Percentiles rank a stretch among this genome's conserved stretches.
Conservation (phyloP, 1,284 basidiomycete genomes). For the Thecaphora frezii region DNA sequence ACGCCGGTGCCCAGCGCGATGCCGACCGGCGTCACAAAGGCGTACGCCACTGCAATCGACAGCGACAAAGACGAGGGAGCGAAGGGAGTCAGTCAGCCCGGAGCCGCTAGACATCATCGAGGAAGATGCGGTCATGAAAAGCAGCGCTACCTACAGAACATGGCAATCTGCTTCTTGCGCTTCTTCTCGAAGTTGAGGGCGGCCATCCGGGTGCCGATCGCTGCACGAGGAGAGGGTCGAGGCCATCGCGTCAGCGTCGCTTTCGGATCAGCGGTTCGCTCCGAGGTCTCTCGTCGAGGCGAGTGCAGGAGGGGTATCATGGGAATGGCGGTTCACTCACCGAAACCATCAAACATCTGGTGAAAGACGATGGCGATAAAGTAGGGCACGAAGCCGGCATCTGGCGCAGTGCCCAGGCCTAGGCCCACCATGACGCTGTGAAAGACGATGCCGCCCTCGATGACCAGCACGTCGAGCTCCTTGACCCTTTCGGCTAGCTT, state of each 20-base stretch:
- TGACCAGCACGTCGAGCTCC: slow-evolving; percentile 4
- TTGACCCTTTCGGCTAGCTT: neutral
- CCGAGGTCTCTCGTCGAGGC: too few relatives aligned
- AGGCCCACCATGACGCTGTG: slow-evolving; percentile 5
- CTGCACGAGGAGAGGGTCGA: too few relatives aligned
- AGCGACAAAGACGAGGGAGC: neutral
- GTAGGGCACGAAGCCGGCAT: slow-evolving; percentile 3
- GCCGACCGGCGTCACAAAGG: slow-evolving; percentile 1
- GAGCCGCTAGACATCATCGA: too few relatives aligned
- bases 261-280: too few relatives aligned
- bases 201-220: neutral
- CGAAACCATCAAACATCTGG: slow-evolving; percentile 7
- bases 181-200: neutral
- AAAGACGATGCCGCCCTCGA: slow-evolving; percentile 5
- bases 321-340: slow-evolving; percentile 3
- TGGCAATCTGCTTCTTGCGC: neutral
- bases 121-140: too few relatives aligned
- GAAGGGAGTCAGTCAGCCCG: neutral
- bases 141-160: neutral
- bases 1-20: neutral
- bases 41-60: neutral
- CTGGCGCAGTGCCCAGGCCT: neutral
- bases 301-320: too few relatives aligned
- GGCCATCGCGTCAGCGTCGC: too few relatives aligned
- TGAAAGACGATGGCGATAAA: slow-evolving; percentile 7